Base-by-base conservation (phyloP, 139 green algal genomes). In the Picochlorum sp. region DNA sequence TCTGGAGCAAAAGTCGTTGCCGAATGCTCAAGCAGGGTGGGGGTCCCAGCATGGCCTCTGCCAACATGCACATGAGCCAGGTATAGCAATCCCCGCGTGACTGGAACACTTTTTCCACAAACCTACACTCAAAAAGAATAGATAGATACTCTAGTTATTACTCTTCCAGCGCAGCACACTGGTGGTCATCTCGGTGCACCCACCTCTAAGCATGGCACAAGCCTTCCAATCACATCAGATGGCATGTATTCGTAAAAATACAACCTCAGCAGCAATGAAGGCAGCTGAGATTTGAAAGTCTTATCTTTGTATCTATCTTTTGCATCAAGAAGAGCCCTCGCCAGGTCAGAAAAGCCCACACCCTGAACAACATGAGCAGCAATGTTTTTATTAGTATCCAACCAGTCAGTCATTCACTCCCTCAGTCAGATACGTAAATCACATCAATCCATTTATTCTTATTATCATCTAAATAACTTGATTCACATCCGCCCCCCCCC, bases 191-290 rank as follows among this genome's bases (percentile, higher is more conserved):
- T n/a, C n/a, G n/a, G n/a, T n/a, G n/a, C n/a, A n/a, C n/a, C n/a
- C 12, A 36, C 50, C 30, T 63, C 36, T 31, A 73, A 58, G 3
- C 66, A 54, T 12, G 16, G 66, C 51, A 64, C 14, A 18, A 69
- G 43, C 49, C 29, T 25, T 12, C 36, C 24, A 26, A 73, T 9
- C 24, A 58, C 32, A 29, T 63, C 59, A 0, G 59, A 45, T 22
- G 66, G 66, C 10, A 69, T 45, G 29, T 73, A 58, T 33, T 73
- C 66, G 26, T 40, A 69, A 13, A 65, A 68, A 29, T 56, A 73
- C 2, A 69, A 45, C 8, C 66, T 50, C 33, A 59, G 16, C 24
- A 73, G 26, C 16, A 68, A 31, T 4, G n/a, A 30, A 16, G 35
- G 4, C 2, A 73, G 43, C 25, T 64, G 39, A 33, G 24, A 7